Evolutionary conservation across 768 basidiomycete species (phyloP), one percentile per base, ranked within the genome.

Genomic region (Lentinula edodes): DNA sequence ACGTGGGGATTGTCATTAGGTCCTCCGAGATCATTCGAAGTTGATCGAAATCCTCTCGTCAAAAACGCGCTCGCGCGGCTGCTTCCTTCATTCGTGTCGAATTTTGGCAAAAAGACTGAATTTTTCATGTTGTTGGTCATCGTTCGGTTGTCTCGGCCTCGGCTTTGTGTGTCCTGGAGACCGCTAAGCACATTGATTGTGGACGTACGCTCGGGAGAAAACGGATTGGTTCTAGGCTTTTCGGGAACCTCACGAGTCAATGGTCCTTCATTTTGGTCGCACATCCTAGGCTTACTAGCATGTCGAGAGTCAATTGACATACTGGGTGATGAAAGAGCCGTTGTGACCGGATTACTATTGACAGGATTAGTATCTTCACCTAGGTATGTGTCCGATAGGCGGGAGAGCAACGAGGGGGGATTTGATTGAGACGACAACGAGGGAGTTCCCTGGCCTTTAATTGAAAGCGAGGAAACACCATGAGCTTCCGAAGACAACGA

Each of bases 331-430:
- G 45, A 28, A 46, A 46, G 45, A 46, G 45, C 45, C 45, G 45
- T 32, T 52, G 51, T 34, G 32, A 16, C 51, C 51, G 51, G 51
- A 36, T 34, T 52, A 36, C 32, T 52, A 16, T 28, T 3, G 28
- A 2, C 28, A 28, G 28, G 28, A 28, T 28, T 28, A 3, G 3
- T 28, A 28, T 58, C 42, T 43, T 42, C 23, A 12, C 45, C 42
- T 7, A 39, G 15, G n/a, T 28, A 6, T n/a, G 32, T 51, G 20
- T 51, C 58, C n/a, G 46, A 36, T 50, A 41, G 18, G 34, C 59
- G 59, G 16, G 58, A 60, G 15, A 60, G 36, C 34, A 51, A 42
- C 28, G 59, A 60, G 28, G 58, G 45, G n/a, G 58, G 56, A n/a
- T 35, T 28, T 58, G 41, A 20, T 16, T 38, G 54, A 20, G 32